A percentile compares a stretch with the other conserved stretches of the same genome.
These are phyloP conservation scores for Pseudogymnoascus sp. DNA, from an alignment of 2,329 filamentous ascomycete species.

Conservation along the genomic window DNA sequence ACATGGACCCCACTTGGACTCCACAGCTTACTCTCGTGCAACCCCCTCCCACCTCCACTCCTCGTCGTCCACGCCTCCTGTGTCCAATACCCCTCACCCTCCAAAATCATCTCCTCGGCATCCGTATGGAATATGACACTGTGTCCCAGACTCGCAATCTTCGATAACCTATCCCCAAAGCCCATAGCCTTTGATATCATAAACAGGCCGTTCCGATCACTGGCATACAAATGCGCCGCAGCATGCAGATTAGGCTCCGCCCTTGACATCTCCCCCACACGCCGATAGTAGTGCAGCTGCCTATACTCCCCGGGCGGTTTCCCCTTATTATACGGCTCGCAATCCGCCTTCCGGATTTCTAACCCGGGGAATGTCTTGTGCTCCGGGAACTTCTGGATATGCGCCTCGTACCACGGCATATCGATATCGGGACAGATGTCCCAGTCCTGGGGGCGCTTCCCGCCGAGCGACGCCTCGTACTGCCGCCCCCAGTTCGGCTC, in stretches of 20 bases:
- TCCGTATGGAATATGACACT: slow-evolving; percentile 41
- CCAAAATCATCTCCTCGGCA: slow-evolving; percentile 34
- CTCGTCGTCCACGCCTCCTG: slow-evolving; percentile 42
- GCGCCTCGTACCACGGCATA: slow-evolving; percentile 17
- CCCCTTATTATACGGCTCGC: slow-evolving; percentile 13
- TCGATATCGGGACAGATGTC: slow-evolving; percentile 15
- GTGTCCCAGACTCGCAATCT: slow-evolving; percentile 41
- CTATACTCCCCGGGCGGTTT: slow-evolving; percentile 14
- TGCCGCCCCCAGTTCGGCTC: neutral
- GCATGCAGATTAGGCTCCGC: slow-evolving; percentile 46
- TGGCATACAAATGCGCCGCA: slow-evolving; percentile 50
- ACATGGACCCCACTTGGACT: slow-evolving; percentile 33
- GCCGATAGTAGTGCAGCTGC: slow-evolving; percentile 12
- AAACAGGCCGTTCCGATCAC: slow-evolving; percentile 48
- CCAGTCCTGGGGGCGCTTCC: slow-evolving; percentile 10
- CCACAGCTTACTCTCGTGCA: slow-evolving; percentile 42
- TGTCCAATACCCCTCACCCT: slow-evolving; percentile 36
- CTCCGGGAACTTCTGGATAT: slow-evolving; percentile 9
- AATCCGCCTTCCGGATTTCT: slow-evolving; percentile 43
- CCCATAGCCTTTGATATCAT: slow-evolving; percentile 44
- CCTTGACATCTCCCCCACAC: slow-evolving; percentile 32
- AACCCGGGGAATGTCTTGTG: slow-evolving; percentile 26
- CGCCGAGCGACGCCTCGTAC: slow-evolving; percentile 14
- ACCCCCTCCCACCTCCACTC: slow-evolving; percentile 37
- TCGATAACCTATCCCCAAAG: slow-evolving; percentile 31